Evolutionary conservation across 164 flowering plant genomes (phyloP).

Genomic region (Umbilicus rupestris): DNA sequence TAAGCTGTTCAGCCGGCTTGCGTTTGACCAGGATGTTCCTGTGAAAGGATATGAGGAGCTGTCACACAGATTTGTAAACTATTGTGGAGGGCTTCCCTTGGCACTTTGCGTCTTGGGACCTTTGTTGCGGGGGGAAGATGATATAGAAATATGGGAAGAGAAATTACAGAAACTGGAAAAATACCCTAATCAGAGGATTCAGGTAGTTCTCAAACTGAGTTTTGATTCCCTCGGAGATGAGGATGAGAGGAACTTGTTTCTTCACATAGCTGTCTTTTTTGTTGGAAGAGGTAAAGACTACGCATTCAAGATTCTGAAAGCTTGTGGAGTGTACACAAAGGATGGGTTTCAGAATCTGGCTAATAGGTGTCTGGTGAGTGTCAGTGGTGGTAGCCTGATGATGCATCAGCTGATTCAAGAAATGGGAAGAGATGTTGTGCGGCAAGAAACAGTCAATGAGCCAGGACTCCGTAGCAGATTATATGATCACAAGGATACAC

Average conservation of each 20-base stretch:
- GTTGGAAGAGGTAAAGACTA: constrained; percentile 6
- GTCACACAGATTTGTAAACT: not conserved
- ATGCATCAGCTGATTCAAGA: constrained; percentile 23
- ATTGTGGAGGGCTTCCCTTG: constrained; percentile 12
- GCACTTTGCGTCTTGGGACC: constrained; percentile 13
- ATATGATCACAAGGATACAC: constrained; percentile 15
- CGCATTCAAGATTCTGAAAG: constrained; percentile 7
- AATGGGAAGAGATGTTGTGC: constrained; percentile 22
- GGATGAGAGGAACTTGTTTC: constrained; percentile 13
- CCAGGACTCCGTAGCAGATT: constrained; percentile 19
- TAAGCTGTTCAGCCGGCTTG: not conserved
- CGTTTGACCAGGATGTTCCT: not conserved
- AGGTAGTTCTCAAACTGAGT: constrained; percentile 11
- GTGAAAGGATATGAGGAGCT: not conserved
- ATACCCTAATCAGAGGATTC: constrained; percentile 4
- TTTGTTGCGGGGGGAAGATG: not conserved
- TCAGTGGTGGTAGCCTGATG: constrained; percentile 1
- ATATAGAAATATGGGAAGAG: constrained; percentile 9
- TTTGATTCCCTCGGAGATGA: constrained; percentile 11
- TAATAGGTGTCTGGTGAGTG: constrained; percentile 12
- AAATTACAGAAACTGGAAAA: constrained; percentile 6
- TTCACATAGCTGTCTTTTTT: constrained; percentile 22
- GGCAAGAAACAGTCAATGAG: constrained; percentile 7
- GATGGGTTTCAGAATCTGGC: constrained; percentile 11
- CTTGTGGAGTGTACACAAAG: constrained; percentile 5